These are phyloP conservation scores for Arachnomyces sp. DNA, from an alignment of 2,329 filamentous ascomycete genomes.

Conservation along the genomic window DNA sequence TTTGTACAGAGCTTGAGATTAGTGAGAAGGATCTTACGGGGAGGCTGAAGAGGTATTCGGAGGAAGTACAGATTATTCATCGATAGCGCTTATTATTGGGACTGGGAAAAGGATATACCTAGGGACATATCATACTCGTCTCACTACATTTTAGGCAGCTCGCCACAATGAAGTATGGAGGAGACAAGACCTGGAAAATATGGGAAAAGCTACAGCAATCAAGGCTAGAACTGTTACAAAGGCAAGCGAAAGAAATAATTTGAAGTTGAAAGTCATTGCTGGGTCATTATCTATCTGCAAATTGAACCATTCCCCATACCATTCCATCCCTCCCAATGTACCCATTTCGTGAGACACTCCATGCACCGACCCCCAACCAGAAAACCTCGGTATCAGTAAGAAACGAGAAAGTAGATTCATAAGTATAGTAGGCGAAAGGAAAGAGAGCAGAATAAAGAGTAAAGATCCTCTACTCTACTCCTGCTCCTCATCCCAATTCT, in stretches of 20 bases:
- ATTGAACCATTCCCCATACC: too few species aligned
- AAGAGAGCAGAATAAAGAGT: constrained; percentile 2
- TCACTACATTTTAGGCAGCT: too few species aligned
- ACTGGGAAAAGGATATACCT: constrained; percentile 2
- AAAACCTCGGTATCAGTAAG: too few species aligned
- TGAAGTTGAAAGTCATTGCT: too few species aligned
- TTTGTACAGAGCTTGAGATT: constrained; percentile 42
- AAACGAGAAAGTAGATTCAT: too few species aligned
- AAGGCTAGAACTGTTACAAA: too few species aligned
- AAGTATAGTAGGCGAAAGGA: constrained; percentile 3
- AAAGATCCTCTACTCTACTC: constrained; percentile 41
- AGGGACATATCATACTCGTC: not conserved
- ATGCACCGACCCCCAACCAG: too few species aligned
- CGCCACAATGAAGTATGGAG: constrained; percentile 1
- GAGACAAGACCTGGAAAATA: not conserved
- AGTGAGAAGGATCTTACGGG: constrained; percentile 39
- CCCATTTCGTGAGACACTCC: too few species aligned
- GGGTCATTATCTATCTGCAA: too few species aligned
- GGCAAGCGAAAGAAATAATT: too few species aligned
- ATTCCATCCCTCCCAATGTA: too few species aligned
- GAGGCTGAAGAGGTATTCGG: constrained; percentile 34
- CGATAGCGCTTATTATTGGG: constrained; percentile 23
- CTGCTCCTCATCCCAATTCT: constrained; percentile 72
- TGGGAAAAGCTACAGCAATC: too few species aligned
- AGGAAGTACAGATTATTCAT: constrained; percentile 40